Percentiles rank a stretch among this genome's conserved stretches.
phyloP scores from a whole-genome alignment of 495 filamentous ascomycete species.

The Hypoxylon cercidicola region DNA sequence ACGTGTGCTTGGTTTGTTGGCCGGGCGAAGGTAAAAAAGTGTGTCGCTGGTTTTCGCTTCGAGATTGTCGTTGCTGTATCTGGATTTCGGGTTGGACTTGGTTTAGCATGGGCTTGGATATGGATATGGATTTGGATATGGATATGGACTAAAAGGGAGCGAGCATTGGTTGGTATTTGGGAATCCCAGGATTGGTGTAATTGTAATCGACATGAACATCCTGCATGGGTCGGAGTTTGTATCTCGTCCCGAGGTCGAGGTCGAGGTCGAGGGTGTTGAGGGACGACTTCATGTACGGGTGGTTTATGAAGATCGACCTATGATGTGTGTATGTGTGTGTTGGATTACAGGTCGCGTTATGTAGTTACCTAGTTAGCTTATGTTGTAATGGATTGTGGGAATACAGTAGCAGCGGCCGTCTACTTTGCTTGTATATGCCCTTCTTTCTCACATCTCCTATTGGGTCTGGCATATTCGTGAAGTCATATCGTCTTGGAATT shows the following conservation, averaged over 20 bases:
- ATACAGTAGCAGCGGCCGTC: background rate
- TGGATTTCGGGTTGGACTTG: background rate
- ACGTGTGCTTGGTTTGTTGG: too few species aligned
- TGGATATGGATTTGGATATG: too few species aligned
- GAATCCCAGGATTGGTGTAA: constrained; percentile 15
- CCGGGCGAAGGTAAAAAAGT: too few species aligned
- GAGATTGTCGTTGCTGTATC: background rate
- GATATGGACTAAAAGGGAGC: background rate
- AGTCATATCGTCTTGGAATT: background rate
- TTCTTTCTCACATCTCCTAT: background rate
- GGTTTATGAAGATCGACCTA: constrained; percentile 9
- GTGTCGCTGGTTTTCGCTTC: too few species aligned
- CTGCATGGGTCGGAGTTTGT: constrained; percentile 26
- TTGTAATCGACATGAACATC: constrained; percentile 29
- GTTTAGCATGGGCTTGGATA: background rate
- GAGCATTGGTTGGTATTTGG: background rate
- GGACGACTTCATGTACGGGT: constrained; percentile 24
- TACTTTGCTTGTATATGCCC: background rate
- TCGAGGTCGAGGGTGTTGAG: background rate
- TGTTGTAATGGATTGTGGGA: background rate
- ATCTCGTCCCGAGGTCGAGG: background rate
- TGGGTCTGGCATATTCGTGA: background rate
- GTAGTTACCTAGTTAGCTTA: background rate
- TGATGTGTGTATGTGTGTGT: too few species aligned
- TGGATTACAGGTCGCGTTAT: too few species aligned